Conservation (phyloP, 345 rosid species). For the Microcos paniculata region DNA sequence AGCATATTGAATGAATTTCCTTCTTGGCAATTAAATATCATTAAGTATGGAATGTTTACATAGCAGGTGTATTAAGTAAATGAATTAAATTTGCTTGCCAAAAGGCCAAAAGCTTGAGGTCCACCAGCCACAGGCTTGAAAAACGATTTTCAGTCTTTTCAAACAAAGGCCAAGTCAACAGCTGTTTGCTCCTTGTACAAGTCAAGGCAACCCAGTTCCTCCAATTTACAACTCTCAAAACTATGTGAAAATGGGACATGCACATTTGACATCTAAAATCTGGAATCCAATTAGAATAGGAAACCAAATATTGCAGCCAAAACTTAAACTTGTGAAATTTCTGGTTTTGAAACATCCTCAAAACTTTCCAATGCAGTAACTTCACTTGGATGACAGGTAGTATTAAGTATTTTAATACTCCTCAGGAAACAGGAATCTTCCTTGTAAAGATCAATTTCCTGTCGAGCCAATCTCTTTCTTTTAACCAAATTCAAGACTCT, state of each 20-base stretch:
- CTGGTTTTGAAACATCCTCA: conserved; percentile 1
- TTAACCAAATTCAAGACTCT: background rate
- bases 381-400: background rate
- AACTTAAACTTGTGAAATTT: background rate
- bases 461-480: background rate
- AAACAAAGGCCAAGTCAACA: background rate
- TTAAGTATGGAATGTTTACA: background rate
- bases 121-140: background rate
- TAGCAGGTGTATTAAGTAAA: background rate
- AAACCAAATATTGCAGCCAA: background rate
- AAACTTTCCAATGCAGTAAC: background rate
- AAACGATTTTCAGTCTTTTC: background rate
- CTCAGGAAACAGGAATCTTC: conserved; percentile 1
- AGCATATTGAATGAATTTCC: background rate
- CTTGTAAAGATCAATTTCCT: background rate
- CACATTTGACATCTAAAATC: background rate
- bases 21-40: background rate
- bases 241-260: background rate
- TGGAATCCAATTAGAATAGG: background rate
- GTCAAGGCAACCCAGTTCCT: background rate
- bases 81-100: background rate
- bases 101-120: background rate
- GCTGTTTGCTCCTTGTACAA: background rate
- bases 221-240: background rate
- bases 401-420: background rate